Evolutionary conservation across 345 rosid genomes (phyloP).

Genomic region (Aethionema arabicum): DNA sequence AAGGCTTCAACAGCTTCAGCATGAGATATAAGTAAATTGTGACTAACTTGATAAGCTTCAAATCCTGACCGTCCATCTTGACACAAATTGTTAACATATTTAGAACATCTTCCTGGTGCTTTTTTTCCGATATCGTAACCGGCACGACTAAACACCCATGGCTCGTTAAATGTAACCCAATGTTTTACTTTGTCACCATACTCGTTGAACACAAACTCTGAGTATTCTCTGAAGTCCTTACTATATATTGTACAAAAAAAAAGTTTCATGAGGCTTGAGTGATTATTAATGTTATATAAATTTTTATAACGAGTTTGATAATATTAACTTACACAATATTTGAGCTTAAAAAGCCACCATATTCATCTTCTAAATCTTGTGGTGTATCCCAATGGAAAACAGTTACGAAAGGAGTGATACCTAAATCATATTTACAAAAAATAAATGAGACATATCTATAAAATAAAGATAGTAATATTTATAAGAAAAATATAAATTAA

Average conservation of each 20-base stretch:
- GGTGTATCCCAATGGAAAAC: constrained; percentile 22
- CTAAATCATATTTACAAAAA: background rate
- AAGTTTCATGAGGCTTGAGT: too few species aligned
- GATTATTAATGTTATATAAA: background rate
- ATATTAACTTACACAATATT: constrained; percentile 12
- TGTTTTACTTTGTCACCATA: constrained; percentile 40
- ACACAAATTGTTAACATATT: constrained; percentile 6
- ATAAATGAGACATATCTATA: background rate
- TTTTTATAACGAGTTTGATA: background rate
- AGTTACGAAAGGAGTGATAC: constrained; percentile 11
- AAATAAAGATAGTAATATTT: background rate
- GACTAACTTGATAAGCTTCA: constrained; percentile 7
- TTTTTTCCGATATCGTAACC: constrained; percentile 22
- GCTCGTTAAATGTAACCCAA: constrained; percentile 47
- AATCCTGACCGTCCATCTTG: constrained; percentile 21
- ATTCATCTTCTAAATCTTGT: constrained; percentile 22
- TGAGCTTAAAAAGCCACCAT: constrained; percentile 16
- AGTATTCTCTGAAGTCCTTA: constrained; percentile 1
- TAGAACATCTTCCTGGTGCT: constrained; percentile 31
- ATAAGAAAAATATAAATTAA: background rate
- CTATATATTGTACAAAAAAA: background rate
- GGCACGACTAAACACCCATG: constrained; percentile 15
- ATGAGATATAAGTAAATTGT: constrained; percentile 16
- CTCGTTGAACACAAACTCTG: constrained; percentile 3
- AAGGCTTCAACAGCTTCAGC: constrained; percentile 10